Percentiles rank a stretch among this genome's conserved stretches.
Conservation (phyloP, 2,329 filamentous ascomycete species). For the Boeremia lycopersici region DNA sequence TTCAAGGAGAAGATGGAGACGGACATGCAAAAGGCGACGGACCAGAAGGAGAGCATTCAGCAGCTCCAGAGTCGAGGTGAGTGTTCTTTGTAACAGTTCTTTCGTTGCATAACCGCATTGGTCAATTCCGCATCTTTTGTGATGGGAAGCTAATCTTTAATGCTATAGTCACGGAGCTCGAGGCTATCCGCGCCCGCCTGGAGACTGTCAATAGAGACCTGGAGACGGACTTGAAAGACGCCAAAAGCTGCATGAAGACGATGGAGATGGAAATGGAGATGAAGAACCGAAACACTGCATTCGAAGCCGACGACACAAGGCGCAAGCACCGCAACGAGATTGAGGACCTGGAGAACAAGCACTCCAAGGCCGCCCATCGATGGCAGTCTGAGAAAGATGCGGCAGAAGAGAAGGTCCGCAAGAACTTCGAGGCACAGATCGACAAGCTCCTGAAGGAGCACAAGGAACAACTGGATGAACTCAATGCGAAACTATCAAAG, state of each 20-base stretch:
- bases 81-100: conserved; percentile 33
- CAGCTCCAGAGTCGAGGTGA: conserved; percentile 76
- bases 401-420: conserved; percentile 50
- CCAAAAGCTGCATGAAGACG: conserved; percentile 58
- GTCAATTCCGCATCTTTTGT: not conserved
- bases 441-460: conserved; percentile 66
- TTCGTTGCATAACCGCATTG: too few species aligned
- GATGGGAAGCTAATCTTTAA: not conserved
- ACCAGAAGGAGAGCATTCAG: conserved; percentile 75
- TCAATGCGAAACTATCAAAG: conserved; percentile 66
- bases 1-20: conserved; percentile 75
- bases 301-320: conserved; percentile 58
- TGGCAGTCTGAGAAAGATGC: conserved; percentile 58
- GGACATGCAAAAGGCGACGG: conserved; percentile 70
- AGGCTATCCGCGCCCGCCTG: conserved; percentile 58
- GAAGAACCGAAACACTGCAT: conserved; percentile 58
- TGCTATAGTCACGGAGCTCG: conserved; percentile 60
- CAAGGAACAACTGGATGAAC: conserved; percentile 68
- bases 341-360: conserved; percentile 60
- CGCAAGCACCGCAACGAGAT: conserved; percentile 62
- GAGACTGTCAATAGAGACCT: conserved; percentile 61
- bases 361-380: conserved; percentile 63
- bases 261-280: conserved; percentile 59
- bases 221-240: conserved; percentile 70
- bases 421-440: conserved; percentile 58